phyloP scores from a whole-genome alignment of 2,329 filamentous ascomycete species.

The Cladosporium velox region DNA sequence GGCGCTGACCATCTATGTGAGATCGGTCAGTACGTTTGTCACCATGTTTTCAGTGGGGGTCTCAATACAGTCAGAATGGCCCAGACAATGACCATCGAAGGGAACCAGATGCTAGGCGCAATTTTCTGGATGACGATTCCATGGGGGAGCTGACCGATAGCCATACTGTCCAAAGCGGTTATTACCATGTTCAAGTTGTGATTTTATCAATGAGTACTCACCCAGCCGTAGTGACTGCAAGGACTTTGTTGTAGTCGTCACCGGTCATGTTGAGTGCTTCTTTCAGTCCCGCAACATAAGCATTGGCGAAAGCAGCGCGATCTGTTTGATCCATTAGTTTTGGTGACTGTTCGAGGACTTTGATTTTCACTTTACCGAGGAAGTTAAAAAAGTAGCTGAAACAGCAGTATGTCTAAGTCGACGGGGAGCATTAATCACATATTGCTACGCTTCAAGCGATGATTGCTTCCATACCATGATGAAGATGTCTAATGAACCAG shows the following conservation, averaged over 20 bases:
- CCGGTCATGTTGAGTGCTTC: constrained; percentile 41
- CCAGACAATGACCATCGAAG: constrained; percentile 44
- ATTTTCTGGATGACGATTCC: constrained; percentile 35
- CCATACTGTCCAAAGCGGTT: not conserved
- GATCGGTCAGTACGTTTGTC: not conserved
- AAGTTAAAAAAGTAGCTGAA: not conserved
- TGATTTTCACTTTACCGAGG: not conserved
- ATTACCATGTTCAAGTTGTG: not conserved
- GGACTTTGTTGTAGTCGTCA: constrained; percentile 42
- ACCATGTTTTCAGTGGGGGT: constrained; percentile 5
- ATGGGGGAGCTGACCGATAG: constrained; percentile 25
- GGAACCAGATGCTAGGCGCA: constrained; percentile 35
- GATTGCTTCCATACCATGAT: not conserved
- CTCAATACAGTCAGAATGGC: constrained; percentile 43
- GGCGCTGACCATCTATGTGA: constrained; percentile 1
- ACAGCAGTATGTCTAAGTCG: not conserved
- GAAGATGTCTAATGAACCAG: not conserved
- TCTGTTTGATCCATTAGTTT: constrained; percentile 20
- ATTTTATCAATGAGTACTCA: constrained; percentile 23
- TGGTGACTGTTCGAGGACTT: not conserved
- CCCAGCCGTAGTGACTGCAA: constrained; percentile 34
- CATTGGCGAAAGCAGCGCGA: constrained; percentile 34
- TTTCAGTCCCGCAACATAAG: constrained; percentile 45
- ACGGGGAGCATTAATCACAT: not conserved
- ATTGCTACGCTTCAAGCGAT: not conserved